Base-by-base conservation (phyloP, 116 monocot genomes). In the Iris pallida region DNA sequence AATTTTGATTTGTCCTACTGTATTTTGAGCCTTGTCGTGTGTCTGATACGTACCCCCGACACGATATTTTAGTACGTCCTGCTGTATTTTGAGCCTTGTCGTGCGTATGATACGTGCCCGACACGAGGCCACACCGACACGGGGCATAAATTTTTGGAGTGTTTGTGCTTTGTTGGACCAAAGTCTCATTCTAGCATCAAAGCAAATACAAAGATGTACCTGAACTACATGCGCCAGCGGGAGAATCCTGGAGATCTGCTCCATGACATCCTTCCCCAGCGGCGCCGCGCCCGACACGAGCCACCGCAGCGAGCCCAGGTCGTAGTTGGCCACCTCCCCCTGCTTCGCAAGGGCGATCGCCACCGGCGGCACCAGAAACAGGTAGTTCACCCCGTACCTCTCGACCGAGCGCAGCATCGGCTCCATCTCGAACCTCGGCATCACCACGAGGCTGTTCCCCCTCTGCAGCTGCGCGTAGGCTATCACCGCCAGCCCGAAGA, bases 341-440 rank as follows among this genome's bases (percentile, higher is more conserved):
- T 73, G 73, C 78, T 83, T 85, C 12, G 82, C 88, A 43, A 92
- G 48, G 14, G 74, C 85, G n/a, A 76, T 71, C 85, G 88, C 55
- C 19, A 88, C 79, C 8, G 87, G 82, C 16, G 85, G 85, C 43
- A 85, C 85, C 20, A 75, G 42, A n/a, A 49, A 74, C 16, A 85
- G 5, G 30, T 81, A 45, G 19, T 53, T 74, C 42, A 83, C 83
- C 59, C 73, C 71, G 63, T 76, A 81, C 65, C 46, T 77, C 59
- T 78, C 81, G 2, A 83, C 57, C 11, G 81, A 54, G 20, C 55
- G 30, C 68, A 86, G 52, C 74, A 78, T 64, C 71, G 30, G 5
- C 53, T 69, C 79, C 73, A 92, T 74, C 16, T 88, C 83, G 48
- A 88, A 92, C 60, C 45, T 80, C 59, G 8, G 30, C 91, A 91